These are phyloP conservation scores for Tephrocybe sp. DNA, from an alignment of 768 basidiomycete species.

Conservation along the genomic window DNA sequence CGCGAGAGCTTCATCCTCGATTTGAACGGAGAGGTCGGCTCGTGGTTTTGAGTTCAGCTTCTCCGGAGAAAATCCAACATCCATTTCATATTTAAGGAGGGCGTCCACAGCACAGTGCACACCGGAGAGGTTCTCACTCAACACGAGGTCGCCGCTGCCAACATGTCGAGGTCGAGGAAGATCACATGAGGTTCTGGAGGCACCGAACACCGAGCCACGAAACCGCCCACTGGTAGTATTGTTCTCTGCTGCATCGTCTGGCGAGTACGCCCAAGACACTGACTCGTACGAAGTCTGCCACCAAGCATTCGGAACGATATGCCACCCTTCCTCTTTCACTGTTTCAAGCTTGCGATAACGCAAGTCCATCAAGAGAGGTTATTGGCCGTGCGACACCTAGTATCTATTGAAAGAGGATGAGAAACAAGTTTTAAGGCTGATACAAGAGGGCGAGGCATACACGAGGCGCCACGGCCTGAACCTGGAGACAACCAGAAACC, in stretches of 20 bases:
- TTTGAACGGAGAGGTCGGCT: constrained; percentile 18
- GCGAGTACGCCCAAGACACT: constrained; percentile 40
- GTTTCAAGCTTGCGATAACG: constrained; percentile 18
- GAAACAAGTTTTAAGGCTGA: constrained; percentile 1
- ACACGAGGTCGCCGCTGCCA: constrained; percentile 18
- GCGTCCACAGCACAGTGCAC: constrained; percentile 37
- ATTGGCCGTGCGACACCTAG: constrained; percentile 7
- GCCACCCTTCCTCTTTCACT: constrained; percentile 37
- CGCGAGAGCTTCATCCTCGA: constrained; percentile 34
- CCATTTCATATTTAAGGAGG: constrained; percentile 37
- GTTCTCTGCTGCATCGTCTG: constrained; percentile 19
- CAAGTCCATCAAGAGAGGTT: constrained; percentile 26
- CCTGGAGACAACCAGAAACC: constrained; percentile 21
- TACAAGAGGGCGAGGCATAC: constrained; percentile 20
- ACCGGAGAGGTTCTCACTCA: constrained; percentile 42
- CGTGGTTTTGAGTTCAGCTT: neutral
- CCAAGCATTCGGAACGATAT: constrained; percentile 37
- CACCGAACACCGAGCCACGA: constrained; percentile 32
- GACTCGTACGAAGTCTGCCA: constrained; percentile 39
- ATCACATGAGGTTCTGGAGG: constrained; percentile 7
- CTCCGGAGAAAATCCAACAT: constrained; percentile 40
- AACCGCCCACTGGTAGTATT: constrained; percentile 30
- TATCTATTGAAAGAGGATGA: constrained; percentile 6
- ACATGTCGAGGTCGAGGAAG: constrained; percentile 12
- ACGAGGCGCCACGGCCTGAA: constrained; percentile 26